Base-by-base conservation (phyloP, 2,329 filamentous ascomycete species). In the Stachybotrys chlorohalonatus region DNA sequence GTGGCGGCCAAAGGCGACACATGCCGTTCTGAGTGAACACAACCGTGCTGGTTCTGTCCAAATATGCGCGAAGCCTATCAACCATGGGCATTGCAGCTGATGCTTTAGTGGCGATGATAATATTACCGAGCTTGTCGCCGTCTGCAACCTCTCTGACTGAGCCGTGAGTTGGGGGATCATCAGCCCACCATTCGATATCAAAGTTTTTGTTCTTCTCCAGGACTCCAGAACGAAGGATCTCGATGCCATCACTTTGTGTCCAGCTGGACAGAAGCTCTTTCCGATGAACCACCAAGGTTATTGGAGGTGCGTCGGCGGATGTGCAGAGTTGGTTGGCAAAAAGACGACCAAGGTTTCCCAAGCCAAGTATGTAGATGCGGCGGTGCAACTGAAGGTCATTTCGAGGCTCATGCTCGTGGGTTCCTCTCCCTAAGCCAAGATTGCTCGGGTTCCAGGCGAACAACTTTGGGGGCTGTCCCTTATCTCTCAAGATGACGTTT, bases 1-100 rank as follows among this genome's bases (percentile, higher is more conserved):
- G 66, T 7, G 80, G 80, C 30, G 79, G 79, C 80, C 80, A 83
- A 15, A 82, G 67, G 59, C 75, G 77, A 36, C 89, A 91, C 83
- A 96, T 87, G 50, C 93, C 93, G 63, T 96, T 96, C 63, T 96
- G 92, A 30, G 90, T 73, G 63, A 96, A 89, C 11, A 87, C 77
- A n/a, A 96, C 82, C 0, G 89, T 87, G n/a, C 85, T 89, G 4
- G 77, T 69, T 3, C 73, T 68, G 58, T 83, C 78, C 2, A 85
- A 78, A 53, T 95, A 81, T 1, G 80, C 70, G 7, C 80, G 74
- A 13, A 96, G 70, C 16, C 74, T 66, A 52, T 78, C 75, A 6
- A 78, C 70, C 47, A 88, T 86, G 1, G 78, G 72, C n/a, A 89
- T 68, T 0, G 89, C 88, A 45, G 81, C 73, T 3, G 81, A 73